phyloP scores from a whole-genome alignment of 306 rosid genomes.

The Castanopsis chinensis region DNA sequence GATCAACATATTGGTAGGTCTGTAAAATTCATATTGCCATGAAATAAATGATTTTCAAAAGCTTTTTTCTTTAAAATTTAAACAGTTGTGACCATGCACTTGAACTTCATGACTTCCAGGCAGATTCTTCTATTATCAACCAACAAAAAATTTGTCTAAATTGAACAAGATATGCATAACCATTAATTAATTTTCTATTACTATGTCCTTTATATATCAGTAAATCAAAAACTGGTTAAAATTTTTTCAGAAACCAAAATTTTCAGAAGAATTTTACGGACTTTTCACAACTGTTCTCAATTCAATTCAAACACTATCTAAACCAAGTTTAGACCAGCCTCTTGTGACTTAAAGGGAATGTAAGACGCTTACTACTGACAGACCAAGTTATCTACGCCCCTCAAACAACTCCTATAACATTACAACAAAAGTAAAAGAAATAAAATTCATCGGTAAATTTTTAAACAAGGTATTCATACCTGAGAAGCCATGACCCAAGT shows the following conservation, averaged over 20 bases:
- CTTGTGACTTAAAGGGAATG: not conserved
- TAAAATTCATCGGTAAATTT: not conserved
- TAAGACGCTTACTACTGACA: not conserved
- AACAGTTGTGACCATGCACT: not conserved
- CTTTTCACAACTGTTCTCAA: not conserved
- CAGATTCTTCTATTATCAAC: not conserved
- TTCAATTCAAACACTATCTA: not conserved
- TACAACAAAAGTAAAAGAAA: not conserved
- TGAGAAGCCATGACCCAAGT: slow-evolving; percentile 59
- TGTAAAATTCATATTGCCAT: not conserved
- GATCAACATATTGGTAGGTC: not conserved
- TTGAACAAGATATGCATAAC: not conserved
- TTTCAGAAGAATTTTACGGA: not conserved
- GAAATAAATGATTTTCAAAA: not conserved
- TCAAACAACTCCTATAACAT: not conserved
- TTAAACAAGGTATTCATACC: slow-evolving; percentile 29
- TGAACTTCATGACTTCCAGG: not conserved
- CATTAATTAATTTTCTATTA: not conserved
- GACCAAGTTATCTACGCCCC: not conserved
- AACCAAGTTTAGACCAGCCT: not conserved
- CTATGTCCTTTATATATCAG: not conserved
- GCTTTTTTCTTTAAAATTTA: not conserved
- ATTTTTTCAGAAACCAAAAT: not conserved
- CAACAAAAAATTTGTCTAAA: not conserved
- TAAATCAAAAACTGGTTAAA: not conserved